These are phyloP conservation scores for Epichloe brachyelytri DNA, from an alignment of 2,329 filamentous ascomycete genomes.

Conservation along the genomic window DNA sequence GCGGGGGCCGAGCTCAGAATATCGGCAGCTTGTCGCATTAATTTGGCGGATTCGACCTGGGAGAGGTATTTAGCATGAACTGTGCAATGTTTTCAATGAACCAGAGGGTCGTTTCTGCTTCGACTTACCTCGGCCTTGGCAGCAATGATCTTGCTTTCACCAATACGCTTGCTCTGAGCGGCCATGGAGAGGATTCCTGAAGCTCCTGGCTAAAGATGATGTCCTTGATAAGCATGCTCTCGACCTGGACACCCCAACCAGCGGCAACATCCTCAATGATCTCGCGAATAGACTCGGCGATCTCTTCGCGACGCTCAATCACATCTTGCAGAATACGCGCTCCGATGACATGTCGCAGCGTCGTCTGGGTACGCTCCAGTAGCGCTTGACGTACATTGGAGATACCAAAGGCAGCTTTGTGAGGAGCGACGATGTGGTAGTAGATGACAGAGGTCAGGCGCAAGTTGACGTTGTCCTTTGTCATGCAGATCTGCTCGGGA, in stretches of 20 bases:
- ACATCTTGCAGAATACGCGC: constrained; percentile 94
- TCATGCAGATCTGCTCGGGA: constrained; percentile 95
- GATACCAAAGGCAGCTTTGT: constrained; percentile 96
- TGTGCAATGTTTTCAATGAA: not conserved
- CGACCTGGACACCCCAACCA: constrained; percentile 91
- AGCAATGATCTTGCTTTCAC: constrained; percentile 96
- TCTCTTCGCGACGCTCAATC: constrained; percentile 94
- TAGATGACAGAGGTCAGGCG: constrained; percentile 95
- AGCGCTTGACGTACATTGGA: constrained; percentile 91
- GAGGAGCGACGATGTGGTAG: constrained; percentile 90
- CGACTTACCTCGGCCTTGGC: constrained; percentile 65
- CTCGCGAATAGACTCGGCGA: constrained; percentile 87
- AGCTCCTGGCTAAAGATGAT: constrained; percentile 94
- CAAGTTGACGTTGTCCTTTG: constrained; percentile 95
- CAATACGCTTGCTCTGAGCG: constrained; percentile 94
- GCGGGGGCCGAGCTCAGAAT: constrained; percentile 84
- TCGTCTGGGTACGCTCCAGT: constrained; percentile 94
- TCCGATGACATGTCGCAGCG: constrained; percentile 89
- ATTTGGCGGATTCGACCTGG: constrained; percentile 78
- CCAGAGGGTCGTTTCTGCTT: not conserved
- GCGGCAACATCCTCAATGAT: constrained; percentile 93
- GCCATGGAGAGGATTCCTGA: constrained; percentile 97
- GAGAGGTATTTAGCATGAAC: not conserved
- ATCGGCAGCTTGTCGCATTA: constrained; percentile 88
- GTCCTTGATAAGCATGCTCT: constrained; percentile 99